Evolutionary conservation across 1,284 basidiomycete species (phyloP).

Genomic region (Ganoderma sinense): DNA sequence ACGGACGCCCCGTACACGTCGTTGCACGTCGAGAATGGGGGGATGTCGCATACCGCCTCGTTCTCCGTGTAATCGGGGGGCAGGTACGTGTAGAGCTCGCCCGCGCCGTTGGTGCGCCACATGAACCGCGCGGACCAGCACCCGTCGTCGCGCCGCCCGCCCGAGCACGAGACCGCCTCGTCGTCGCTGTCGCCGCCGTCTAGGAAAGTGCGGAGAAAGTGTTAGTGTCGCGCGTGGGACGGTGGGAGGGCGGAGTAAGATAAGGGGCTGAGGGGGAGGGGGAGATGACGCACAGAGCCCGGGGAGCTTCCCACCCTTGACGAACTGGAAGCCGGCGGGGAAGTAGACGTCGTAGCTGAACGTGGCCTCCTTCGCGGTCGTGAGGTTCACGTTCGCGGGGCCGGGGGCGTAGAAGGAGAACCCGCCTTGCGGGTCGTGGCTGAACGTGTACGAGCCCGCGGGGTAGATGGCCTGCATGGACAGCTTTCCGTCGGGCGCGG

Average conservation of each 20-base stretch:
- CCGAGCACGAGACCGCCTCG: conserved; percentile 55
- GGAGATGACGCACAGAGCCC: conserved; percentile 39
- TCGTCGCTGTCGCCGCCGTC: conserved; percentile 58
- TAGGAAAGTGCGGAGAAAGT: conserved; percentile 30
- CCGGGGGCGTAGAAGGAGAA: conserved; percentile 64
- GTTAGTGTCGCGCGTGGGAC: too few relatives aligned
- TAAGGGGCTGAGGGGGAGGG: not conserved
- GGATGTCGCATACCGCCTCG: conserved; percentile 58
- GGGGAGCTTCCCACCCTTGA: conserved; percentile 42
- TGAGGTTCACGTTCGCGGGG: conserved; percentile 52
- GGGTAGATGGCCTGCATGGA: conserved; percentile 66
- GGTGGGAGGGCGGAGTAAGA: not conserved
- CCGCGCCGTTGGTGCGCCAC: conserved; percentile 58
- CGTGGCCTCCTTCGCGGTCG: conserved; percentile 55
- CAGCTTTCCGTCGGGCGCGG: conserved; percentile 54
- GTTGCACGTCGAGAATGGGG: conserved; percentile 66
- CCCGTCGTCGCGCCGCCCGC: conserved; percentile 51
- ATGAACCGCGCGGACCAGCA: conserved; percentile 67
- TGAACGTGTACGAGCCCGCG: conserved; percentile 64
- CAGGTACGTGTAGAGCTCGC: conserved; percentile 72
- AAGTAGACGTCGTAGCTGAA: conserved; percentile 70
- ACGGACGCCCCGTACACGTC: conserved; percentile 71
- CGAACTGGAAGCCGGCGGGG: conserved; percentile 55
- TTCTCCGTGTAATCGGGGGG: conserved; percentile 65
- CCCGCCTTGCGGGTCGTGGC: conserved; percentile 53